Percentiles rank a stretch among this genome's conserved stretches.
Evolutionary conservation across 441 rosid genomes (phyloP).

Genomic region (Omphalea diandra): DNA sequence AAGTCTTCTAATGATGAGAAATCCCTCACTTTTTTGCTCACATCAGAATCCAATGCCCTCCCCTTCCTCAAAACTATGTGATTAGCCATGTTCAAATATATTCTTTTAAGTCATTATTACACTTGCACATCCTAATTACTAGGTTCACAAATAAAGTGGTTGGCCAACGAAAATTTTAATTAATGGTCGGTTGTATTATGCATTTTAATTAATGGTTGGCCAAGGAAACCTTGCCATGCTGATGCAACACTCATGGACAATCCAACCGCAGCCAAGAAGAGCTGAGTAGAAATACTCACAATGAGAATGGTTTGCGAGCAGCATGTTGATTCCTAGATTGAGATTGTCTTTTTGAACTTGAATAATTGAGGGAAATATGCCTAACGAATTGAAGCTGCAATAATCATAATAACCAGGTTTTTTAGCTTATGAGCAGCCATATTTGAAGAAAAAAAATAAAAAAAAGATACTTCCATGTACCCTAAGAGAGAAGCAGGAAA

Average conservation of each 20-base stretch:
- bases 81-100: background rate
- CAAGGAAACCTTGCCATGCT: background rate
- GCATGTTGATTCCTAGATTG: slow-evolving; percentile 32
- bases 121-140: no score
- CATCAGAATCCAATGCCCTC: background rate
- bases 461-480: background rate
- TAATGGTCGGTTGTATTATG: background rate
- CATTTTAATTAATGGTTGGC: no score
- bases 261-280: slow-evolving; percentile 11
- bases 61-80: background rate
- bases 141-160: no score
- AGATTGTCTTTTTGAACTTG: slow-evolving; percentile 35
- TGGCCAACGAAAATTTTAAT: background rate
- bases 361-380: slow-evolving; percentile 46
- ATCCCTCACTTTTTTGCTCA: background rate
- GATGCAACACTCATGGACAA: background rate
- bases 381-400: slow-evolving; percentile 65
- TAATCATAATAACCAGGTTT: background rate
- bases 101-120: background rate
- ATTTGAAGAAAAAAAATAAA: background rate
- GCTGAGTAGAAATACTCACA: slow-evolving; percentile 35
- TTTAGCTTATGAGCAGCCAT: background rate
- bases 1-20: background rate
- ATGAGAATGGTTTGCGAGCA: slow-evolving; percentile 32
- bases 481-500: background rate